Conservation (phyloP, 805 yeast species). For the Candida rishiriensis region DNA sequence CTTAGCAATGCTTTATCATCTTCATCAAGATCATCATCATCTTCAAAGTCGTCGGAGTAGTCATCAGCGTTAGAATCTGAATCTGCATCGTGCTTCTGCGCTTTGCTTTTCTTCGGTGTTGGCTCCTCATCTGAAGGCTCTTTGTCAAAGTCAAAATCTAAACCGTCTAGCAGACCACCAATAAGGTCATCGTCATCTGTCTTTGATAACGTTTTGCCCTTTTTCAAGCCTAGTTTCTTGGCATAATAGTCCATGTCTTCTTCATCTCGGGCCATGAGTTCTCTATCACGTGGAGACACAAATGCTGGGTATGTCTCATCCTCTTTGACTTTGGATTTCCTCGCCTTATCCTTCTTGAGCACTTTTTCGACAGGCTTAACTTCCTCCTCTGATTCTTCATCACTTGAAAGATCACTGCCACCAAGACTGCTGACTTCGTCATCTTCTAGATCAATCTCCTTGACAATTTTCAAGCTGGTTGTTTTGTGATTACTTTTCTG, state of each 20-base stretch:
- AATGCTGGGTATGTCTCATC: slow-evolving; percentile 16
- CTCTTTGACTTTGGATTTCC: slow-evolving; percentile 7
- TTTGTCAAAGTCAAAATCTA: slow-evolving; percentile 43
- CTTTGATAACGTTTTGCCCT: slow-evolving; percentile 47
- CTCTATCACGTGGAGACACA: slow-evolving; percentile 42
- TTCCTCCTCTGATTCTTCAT: not conserved
- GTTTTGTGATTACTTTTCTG: slow-evolving; percentile 37
- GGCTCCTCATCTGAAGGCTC: slow-evolving; percentile 36
- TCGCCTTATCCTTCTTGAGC: slow-evolving; percentile 6
- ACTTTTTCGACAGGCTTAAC: slow-evolving; percentile 2
- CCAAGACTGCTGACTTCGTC: slow-evolving; percentile 9
- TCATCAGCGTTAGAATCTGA: slow-evolving; percentile 13
- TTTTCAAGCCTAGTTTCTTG: slow-evolving; percentile 65
- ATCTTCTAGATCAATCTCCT: slow-evolving; percentile 8
- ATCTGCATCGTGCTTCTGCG: slow-evolving; percentile 6
- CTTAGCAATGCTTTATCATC: slow-evolving; percentile 26
- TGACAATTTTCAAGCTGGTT: slow-evolving; percentile 1
- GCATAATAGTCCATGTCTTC: slow-evolving; percentile 81
- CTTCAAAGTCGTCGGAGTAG: slow-evolving; percentile 28
- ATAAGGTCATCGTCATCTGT: slow-evolving; percentile 67
- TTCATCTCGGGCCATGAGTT: slow-evolving; percentile 55
- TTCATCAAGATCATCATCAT: slow-evolving; percentile 27
- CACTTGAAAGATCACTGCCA: not conserved
- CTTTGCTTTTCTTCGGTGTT: slow-evolving; percentile 12
- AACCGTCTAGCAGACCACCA: slow-evolving; percentile 79